Evolutionary conservation across 805 yeast genomes (phyloP).

Genomic region (Candida odintsovae): DNA sequence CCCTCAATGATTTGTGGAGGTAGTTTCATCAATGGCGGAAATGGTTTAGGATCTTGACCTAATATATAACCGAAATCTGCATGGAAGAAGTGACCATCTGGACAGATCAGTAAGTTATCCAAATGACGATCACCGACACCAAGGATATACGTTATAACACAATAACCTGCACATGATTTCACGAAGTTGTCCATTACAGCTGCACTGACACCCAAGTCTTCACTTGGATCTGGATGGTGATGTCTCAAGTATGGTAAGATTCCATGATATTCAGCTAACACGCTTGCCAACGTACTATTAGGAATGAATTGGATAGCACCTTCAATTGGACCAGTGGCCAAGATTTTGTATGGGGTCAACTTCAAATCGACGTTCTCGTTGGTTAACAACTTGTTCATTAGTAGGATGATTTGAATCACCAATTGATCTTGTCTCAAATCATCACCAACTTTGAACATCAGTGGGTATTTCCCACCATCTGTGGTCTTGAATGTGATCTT

Average conservation of each 20-base stretch:
- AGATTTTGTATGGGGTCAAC: constrained; percentile 81
- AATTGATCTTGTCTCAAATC: constrained; percentile 95
- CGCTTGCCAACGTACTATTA: constrained; percentile 80
- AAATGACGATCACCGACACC: constrained; percentile 98
- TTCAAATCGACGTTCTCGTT: constrained; percentile 87
- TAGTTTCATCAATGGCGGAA: constrained; percentile 96
- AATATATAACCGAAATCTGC: constrained; percentile 96
- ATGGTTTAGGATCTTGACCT: constrained; percentile 97
- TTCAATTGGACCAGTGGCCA: constrained; percentile 86
- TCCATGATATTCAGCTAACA: constrained; percentile 67
- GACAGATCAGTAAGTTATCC: constrained; percentile 78
- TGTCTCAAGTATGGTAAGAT: constrained; percentile 64
- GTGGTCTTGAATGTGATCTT: constrained; percentile 70
- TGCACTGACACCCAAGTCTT: constrained; percentile 29
- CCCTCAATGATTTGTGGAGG: constrained; percentile 97
- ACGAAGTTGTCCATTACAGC: constrained; percentile 91
- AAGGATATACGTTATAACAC: constrained; percentile 87
- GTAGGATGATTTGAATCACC: constrained; percentile 84
- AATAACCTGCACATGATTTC: constrained; percentile 94
- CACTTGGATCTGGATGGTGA: constrained; percentile 51
- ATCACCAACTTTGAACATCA: constrained; percentile 93
- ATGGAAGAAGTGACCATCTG: constrained; percentile 89
- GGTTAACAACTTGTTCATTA: constrained; percentile 84
- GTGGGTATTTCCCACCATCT: constrained; percentile 50
- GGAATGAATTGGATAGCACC: constrained; percentile 96